Base-by-base conservation (phyloP, 2,329 filamentous ascomycete genomes). In the Scedosporium aurantiacum region DNA sequence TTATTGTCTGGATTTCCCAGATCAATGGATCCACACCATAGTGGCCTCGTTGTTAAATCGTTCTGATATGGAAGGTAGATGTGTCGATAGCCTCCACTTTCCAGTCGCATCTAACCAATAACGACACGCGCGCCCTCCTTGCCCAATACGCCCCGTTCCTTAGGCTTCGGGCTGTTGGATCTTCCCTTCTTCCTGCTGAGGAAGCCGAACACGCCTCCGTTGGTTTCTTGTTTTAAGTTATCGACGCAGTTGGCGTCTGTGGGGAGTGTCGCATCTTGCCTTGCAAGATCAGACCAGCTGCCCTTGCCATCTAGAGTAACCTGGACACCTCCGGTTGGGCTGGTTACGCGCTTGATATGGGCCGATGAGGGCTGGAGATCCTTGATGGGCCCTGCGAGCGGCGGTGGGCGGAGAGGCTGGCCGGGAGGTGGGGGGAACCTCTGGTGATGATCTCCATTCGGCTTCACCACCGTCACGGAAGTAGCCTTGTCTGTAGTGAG, bases 51-150 rank as follows among this genome's bases (percentile, higher is more conserved):
- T 37, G 10, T 37, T 12, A 10, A 10, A 37, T 37, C 32, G 32
- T 37, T 37, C 32, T 37, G 32, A 37, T 37, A 37, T 10, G 10
- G 6, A 32, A 32, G 1, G 32, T 37, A 37, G 32, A 10, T 37
- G 32, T 37, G 8, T 10, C 32, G 4, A 37, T 12, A 10, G 32
- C 12, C 10, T 37, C 32, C 10, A 4, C 14, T 10, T 12, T 37
- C 10, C 32, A 37, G 32, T 10, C 12, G 10, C 32, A 37, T 55
- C 27, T 60, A 89, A 67, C 84, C 86, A 70, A 93, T 88, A 62
- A 93, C 83, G 65, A 91, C 87, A 71, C 94, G 82, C 10, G 94
- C 92, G 16, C 94, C 94, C 72, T 97, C 92, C 71, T 97, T 97
- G 62, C 94, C 94, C 63, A 99, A 71, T 6, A 99, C 92, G 63